phyloP scores from a whole-genome alignment of 2,329 filamentous ascomycete species.

The Apiospora pterosperma region DNA sequence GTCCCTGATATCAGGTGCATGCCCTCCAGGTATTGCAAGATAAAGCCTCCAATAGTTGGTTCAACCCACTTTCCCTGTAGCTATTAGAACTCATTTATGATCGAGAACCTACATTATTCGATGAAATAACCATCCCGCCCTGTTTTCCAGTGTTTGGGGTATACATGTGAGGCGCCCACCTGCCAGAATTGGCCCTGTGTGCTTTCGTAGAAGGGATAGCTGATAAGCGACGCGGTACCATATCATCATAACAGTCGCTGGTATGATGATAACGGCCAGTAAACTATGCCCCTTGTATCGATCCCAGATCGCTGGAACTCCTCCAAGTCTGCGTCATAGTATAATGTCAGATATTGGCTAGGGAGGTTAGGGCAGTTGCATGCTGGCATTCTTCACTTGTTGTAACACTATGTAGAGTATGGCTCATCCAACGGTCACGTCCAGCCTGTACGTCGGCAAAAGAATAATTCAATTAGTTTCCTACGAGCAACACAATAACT shows the following conservation, averaged over 20 bases:
- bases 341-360: not conserved
- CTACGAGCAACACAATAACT: not conserved
- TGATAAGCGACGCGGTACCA: not conserved
- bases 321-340: not conserved
- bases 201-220: constrained; percentile 1
- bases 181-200: constrained; percentile 5
- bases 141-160: not conserved
- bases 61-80: constrained; percentile 17
- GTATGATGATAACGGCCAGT: not conserved
- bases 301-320: not conserved
- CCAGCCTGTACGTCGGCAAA: not conserved
- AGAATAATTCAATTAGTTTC: not conserved
- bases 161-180: not conserved
- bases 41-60: constrained; percentile 33
- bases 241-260: not conserved
- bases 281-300: not conserved
- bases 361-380: not conserved
- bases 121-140: not conserved
- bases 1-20: constrained; percentile 24
- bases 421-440: not conserved
- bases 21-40: constrained; percentile 19
- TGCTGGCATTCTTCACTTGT: not conserved
- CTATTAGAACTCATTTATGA: not conserved
- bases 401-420: not conserved
- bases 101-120: not conserved